Base-by-base conservation (phyloP, 2,329 filamentous ascomycete genomes). In the Alternaria longipes region DNA sequence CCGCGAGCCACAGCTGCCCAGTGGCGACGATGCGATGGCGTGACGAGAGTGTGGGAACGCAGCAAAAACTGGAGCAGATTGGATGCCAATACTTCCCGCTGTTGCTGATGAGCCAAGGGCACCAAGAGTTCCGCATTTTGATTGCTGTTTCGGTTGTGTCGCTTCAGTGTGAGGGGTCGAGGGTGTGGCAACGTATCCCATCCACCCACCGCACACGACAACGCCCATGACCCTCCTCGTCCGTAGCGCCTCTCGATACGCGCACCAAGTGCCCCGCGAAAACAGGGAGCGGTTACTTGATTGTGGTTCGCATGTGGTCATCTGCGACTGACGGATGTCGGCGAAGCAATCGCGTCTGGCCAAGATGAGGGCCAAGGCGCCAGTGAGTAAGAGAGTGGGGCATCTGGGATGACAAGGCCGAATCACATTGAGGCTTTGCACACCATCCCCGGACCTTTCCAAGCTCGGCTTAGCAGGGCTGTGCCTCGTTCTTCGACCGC, bases 111-210 rank as follows among this genome's bases (percentile, higher is more conserved):
- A 42, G 51, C 51, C 51, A 54, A 54, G 51, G 51, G 51, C 51
- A 44, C 51, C 51, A 54, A 54, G 51, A 54, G 24, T 54, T 54
- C 51, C 51, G 40, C 51, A 42, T 44, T 42, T 34, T 42, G 38
- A 44, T 54, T 42, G 41, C 41, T 45, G 51, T 54, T 54, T 54
- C 51, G 51, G 51, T 24, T 54, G 51, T 54, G 51, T 54, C 51
- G 40, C 51, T 24, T 30, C 18, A 26, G 20, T 22, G 28, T 32
- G 22, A 30, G 30, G 46, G 46, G 30, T 50, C 18, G 46, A 50
- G 46, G 30, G 30, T 50, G 46, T 36, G 46, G 46, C 30, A 38
- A 24, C 8, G 30, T 24, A 24, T 41, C 38, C 30, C 30, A 28
- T 16, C 8, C 32, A 28, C 22, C 8, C 46, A n/a, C 22, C 32